phyloP scores from a whole-genome alignment of 2,329 filamentous ascomycete genomes.

The Lachnellula hyalina region DNA sequence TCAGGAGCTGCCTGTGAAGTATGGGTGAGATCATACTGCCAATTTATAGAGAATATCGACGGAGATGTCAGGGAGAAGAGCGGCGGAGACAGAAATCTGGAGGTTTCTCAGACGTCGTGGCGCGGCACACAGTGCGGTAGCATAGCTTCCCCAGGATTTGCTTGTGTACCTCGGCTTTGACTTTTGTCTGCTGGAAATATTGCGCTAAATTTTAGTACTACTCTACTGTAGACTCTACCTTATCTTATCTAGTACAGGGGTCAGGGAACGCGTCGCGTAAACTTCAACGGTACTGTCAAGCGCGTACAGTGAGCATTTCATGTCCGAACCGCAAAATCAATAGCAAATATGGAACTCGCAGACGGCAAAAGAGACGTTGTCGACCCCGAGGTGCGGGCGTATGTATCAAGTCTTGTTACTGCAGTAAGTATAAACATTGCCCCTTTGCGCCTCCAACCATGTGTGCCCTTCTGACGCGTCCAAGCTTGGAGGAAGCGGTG shows the following conservation, averaged over 20 bases:
- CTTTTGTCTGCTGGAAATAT: neutral
- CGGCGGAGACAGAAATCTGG: constrained; percentile 1
- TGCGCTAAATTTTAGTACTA: no score
- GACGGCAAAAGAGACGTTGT: constrained; percentile 58
- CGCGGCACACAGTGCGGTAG: neutral
- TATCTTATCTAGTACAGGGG: no score
- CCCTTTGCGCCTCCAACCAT: neutral
- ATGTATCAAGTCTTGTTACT: constrained; percentile 89
- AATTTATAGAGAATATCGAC: constrained; percentile 1
- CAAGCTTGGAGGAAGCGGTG: constrained; percentile 78
- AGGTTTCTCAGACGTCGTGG: neutral
- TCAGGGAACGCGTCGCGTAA: neutral
- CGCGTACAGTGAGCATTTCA: neutral
- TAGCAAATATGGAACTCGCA: constrained; percentile 46
- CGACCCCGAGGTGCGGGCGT: constrained; percentile 86
- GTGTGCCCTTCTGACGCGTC: constrained; percentile 16
- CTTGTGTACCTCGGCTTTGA: neutral
- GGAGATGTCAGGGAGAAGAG: neutral
- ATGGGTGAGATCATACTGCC: constrained; percentile 26
- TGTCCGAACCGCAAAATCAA: neutral
- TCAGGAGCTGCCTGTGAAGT: constrained; percentile 22
- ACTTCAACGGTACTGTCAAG: neutral
- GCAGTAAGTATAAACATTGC: constrained; percentile 45
- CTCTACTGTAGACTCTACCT: no score
- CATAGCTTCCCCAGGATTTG: neutral